Percentiles rank a stretch among this genome's conserved stretches.
phyloP scores from a whole-genome alignment of 257 asterid genomes.

The Fraxinus anomala region DNA sequence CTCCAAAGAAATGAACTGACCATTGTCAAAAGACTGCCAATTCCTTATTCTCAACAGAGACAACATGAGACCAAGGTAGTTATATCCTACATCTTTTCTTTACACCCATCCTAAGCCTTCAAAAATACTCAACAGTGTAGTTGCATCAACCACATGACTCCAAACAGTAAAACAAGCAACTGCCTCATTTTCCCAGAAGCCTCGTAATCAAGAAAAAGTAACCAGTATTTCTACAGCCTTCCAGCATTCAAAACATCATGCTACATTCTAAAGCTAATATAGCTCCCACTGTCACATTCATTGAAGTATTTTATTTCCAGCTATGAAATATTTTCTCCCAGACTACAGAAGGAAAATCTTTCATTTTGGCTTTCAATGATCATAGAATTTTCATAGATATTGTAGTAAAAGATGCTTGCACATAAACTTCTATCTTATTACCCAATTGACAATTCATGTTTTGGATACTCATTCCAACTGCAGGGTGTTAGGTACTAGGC shows the following conservation, averaged over 20 bases:
- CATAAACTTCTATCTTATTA: conserved; percentile 3
- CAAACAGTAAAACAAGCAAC: not conserved
- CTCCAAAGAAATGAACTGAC: not conserved
- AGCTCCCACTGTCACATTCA: not conserved
- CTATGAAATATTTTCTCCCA: not conserved
- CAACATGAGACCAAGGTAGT: not conserved
- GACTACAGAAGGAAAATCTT: not conserved
- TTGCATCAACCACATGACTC: not conserved
- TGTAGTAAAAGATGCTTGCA: not conserved
- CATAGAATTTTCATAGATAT: not conserved
- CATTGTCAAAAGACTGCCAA: not conserved
- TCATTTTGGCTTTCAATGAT: not conserved
- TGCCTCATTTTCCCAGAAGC: not conserved
- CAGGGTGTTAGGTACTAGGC: conserved; percentile 11
- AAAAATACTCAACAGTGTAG: not conserved
- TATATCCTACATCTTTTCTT: not conserved
- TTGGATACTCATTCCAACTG: conserved; percentile 11
- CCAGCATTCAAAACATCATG: not conserved
- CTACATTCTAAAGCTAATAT: not conserved
- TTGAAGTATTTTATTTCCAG: not conserved
- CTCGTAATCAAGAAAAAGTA: not conserved
- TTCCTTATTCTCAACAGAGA: not conserved
- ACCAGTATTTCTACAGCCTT: not conserved
- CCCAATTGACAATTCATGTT: conserved; percentile 2
- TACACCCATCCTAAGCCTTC: not conserved